These are phyloP conservation scores for Bruguiera gymnorhiza DNA, from an alignment of 345 rosid genomes.

Conservation along the genomic window DNA sequence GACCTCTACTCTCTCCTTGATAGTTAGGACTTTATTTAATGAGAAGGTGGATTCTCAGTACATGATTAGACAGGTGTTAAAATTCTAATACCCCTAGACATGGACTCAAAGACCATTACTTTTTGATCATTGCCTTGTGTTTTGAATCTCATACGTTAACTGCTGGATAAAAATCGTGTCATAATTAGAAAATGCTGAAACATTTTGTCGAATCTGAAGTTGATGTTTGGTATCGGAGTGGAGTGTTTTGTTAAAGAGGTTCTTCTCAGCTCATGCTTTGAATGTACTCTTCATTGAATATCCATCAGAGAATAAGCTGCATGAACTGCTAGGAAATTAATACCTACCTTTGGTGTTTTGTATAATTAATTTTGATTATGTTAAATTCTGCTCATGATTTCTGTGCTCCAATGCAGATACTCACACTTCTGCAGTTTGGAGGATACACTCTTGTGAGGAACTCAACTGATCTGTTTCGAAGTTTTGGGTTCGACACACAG, in stretches of 20 bases:
- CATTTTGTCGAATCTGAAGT: neutral
- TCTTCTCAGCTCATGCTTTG: neutral
- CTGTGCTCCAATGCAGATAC: constrained; percentile 51
- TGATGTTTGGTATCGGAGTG: too few species aligned
- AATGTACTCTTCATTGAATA: neutral
- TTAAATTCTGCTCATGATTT: constrained; percentile 1
- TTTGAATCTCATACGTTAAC: too few species aligned
- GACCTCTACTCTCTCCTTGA: too few species aligned
- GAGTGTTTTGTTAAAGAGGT: neutral
- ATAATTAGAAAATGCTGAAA: neutral
- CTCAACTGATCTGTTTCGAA: constrained; percentile 83
- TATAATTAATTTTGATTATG: neutral
- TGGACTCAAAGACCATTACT: too few species aligned
- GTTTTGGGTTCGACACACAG: constrained; percentile 94
- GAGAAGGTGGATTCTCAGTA: too few species aligned
- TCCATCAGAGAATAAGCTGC: neutral
- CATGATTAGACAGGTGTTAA: too few species aligned
- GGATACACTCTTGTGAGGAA: constrained; percentile 98
- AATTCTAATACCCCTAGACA: too few species aligned
- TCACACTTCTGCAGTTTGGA: constrained; percentile 85
- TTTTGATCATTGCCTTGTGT: too few species aligned
- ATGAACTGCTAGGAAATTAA: neutral
- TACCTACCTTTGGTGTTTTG: neutral
- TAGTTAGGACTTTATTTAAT: too few species aligned
- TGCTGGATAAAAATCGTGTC: too few species aligned